These are phyloP conservation scores for Extremus antarcticus DNA, from an alignment of 495 filamentous ascomycete species.

Conservation along the genomic window DNA sequence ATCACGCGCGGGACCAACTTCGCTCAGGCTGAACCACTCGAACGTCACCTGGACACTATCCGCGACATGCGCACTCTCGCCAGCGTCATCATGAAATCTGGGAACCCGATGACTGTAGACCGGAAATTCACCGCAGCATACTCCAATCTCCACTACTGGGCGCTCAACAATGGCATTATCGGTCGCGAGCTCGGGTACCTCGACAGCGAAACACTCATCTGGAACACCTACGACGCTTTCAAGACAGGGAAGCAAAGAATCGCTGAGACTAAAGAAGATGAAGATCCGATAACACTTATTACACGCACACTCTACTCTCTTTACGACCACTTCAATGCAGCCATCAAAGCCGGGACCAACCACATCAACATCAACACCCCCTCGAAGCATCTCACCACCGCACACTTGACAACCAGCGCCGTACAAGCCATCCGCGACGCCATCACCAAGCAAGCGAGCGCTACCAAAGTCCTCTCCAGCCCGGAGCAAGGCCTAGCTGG, in stretches of 20 bases:
- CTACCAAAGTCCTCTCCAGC: too few relatives aligned
- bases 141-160: neutral
- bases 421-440: neutral
- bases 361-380: too few relatives aligned
- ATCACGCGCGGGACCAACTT: neutral
- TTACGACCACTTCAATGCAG: too few relatives aligned
- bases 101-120: too few relatives aligned
- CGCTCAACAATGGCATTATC: neutral
- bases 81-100: neutral
- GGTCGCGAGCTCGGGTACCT: constrained; percentile 1
- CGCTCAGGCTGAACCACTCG: neutral
- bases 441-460: neutral
- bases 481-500: neutral
- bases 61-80: neutral
- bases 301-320: too few relatives aligned
- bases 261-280: neutral
- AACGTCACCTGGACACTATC: neutral
- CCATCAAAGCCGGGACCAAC: too few relatives aligned
- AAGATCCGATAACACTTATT: neutral
- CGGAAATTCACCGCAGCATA: neutral
- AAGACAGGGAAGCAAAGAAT: neutral
- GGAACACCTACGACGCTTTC: neutral
- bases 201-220: neutral
- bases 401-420: too few relatives aligned
- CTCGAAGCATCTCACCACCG: too few relatives aligned